Conservation (phyloP, 31 red algal genomes). For the Bonnemaisonia californica region DNA sequence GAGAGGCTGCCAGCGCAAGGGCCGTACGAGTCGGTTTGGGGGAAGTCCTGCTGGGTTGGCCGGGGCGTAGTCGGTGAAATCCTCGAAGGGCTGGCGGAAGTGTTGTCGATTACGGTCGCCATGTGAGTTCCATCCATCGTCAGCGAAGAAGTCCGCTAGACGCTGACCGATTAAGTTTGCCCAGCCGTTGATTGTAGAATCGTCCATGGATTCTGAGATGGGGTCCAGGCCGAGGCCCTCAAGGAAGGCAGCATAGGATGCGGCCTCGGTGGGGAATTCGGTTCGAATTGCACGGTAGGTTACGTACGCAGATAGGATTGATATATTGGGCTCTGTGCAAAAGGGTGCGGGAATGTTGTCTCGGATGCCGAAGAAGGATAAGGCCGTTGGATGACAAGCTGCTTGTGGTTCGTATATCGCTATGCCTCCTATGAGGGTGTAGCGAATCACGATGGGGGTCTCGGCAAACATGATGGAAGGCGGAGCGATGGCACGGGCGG, state of each 20-base stretch:
- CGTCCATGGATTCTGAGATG: constrained; percentile 3
- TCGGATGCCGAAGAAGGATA: constrained; percentile 60
- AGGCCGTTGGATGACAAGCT: constrained; percentile 40
- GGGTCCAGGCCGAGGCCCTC: not conserved
- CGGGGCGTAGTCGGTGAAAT: constrained; percentile 47
- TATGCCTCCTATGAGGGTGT: constrained; percentile 55
- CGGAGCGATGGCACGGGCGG: constrained; percentile 41
- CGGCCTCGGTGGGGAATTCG: constrained; percentile 49
- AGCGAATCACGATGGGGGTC: constrained; percentile 61
- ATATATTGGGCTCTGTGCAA: constrained; percentile 25
- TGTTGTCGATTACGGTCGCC: constrained; percentile 29
- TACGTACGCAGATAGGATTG: constrained; percentile 27
- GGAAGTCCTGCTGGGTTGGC: constrained; percentile 22
- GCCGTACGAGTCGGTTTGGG: constrained; percentile 13
- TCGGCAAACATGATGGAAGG: constrained; percentile 36
- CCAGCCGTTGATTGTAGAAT: constrained; percentile 53
- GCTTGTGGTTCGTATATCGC: constrained; percentile 63
- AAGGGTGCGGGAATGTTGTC: constrained; percentile 39
- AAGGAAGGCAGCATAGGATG: constrained; percentile 27
- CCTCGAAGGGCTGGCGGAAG: constrained; percentile 36
- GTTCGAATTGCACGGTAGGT: constrained; percentile 26
- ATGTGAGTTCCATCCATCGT: constrained; percentile 63
- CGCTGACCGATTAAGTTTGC: constrained; percentile 36
- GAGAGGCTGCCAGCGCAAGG: constrained; percentile 60
- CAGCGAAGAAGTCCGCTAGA: constrained; percentile 35